phyloP scores from a whole-genome alignment of 352 stramenopile genomes.

The Globisporangium splendens region DNA sequence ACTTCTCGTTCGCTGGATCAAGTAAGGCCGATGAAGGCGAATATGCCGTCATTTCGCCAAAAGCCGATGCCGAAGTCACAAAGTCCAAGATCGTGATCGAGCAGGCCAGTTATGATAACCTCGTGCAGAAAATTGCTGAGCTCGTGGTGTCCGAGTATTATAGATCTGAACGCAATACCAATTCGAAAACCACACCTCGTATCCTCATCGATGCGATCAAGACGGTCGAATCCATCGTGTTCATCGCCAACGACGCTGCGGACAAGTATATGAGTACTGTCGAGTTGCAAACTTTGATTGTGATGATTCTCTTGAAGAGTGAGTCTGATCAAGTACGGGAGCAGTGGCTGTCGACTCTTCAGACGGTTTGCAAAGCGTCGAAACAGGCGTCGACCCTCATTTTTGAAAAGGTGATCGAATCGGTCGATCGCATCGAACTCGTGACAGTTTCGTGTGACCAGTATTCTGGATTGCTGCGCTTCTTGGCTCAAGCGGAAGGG shows the following conservation, averaged over 20 bases:
- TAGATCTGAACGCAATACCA: slow-evolving; percentile 28
- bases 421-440: slow-evolving; percentile 58
- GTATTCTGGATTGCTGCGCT: slow-evolving; percentile 67
- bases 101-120: slow-evolving; percentile 56
- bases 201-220: slow-evolving; percentile 86
- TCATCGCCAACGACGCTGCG: slow-evolving; percentile 56
- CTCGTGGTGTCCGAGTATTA: slow-evolving; percentile 74
- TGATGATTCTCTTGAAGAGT: slow-evolving; percentile 57
- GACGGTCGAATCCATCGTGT: slow-evolving; percentile 76
- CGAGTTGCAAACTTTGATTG: slow-evolving; percentile 39
- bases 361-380: slow-evolving; percentile 63
- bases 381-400: slow-evolving; percentile 36
- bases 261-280: slow-evolving; percentile 60
- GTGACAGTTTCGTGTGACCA: slow-evolving; percentile 62
- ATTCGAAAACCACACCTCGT: slow-evolving; percentile 47
- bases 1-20: slow-evolving; percentile 22
- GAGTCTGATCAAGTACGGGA: slow-evolving; percentile 74
- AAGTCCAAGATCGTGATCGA: slow-evolving; percentile 55
- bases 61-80: slow-evolving; percentile 6
- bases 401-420: slow-evolving; percentile 69
- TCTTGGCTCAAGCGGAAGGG: slow-evolving; percentile 59
- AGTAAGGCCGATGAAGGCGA: slow-evolving; percentile 17
- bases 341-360: slow-evolving; percentile 81
- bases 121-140: slow-evolving; percentile 76
- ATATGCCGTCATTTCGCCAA: slow-evolving; percentile 13